These are phyloP conservation scores for Lasiosphaeria ovina DNA, from an alignment of 495 filamentous ascomycete genomes.

Conservation along the genomic window DNA sequence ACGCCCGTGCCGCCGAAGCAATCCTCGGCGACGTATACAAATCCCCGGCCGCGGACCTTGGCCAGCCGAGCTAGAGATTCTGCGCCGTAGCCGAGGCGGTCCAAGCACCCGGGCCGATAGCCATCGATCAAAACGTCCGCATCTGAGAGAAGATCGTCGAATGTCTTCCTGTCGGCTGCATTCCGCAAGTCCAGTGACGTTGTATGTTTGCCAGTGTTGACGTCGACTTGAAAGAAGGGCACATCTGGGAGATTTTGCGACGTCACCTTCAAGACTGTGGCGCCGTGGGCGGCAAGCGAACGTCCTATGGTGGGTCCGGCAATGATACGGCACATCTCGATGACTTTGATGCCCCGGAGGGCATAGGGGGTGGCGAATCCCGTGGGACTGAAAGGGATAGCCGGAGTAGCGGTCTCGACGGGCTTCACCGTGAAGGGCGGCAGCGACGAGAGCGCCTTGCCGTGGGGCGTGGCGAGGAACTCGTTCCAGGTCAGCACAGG, in stretches of 20 bases:
- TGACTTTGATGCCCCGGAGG: slow-evolving; percentile 56
- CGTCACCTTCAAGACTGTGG: slow-evolving; percentile 69
- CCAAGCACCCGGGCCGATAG: slow-evolving; percentile 66
- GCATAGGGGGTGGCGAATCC: slow-evolving; percentile 38
- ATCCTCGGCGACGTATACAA: slow-evolving; percentile 70
- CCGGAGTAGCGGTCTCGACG: slow-evolving; percentile 31
- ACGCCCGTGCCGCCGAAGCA: slow-evolving; percentile 58
- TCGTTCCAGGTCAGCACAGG: slow-evolving; percentile 63
- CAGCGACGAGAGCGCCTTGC: slow-evolving; percentile 33
- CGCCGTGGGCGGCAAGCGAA: slow-evolving; percentile 65
- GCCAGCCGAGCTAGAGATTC: slow-evolving; percentile 52
- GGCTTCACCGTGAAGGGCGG: slow-evolving; percentile 27
- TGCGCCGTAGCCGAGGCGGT: slow-evolving; percentile 61
- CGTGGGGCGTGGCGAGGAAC: slow-evolving; percentile 60
- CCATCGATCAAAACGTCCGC: slow-evolving; percentile 65
- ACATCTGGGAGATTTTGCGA: slow-evolving; percentile 67
- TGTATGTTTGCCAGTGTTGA: slow-evolving; percentile 66
- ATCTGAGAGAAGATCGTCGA: slow-evolving; percentile 57
- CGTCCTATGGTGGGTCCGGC: slow-evolving; percentile 63
- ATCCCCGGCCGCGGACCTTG: slow-evolving; percentile 53
- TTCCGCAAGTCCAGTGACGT: slow-evolving; percentile 56
- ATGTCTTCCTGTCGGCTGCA: slow-evolving; percentile 49
- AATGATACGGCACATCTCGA: slow-evolving; percentile 68
- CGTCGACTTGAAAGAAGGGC: slow-evolving; percentile 77
- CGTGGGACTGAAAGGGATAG: slow-evolving; percentile 50